Base-by-base conservation (phyloP, 345 rosid species). In the Salix viminalis region DNA sequence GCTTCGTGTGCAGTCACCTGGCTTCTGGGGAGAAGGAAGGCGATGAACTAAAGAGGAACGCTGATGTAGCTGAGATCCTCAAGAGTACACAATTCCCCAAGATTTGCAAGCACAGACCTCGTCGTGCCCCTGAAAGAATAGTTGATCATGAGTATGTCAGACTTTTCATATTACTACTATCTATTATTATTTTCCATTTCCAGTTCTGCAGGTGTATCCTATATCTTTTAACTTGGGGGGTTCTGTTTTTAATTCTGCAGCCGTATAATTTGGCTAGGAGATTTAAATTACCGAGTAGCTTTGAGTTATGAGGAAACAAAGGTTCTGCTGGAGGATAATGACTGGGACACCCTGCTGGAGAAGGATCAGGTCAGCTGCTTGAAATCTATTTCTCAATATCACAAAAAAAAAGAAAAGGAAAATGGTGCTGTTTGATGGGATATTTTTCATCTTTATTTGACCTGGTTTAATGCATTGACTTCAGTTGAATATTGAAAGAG, bases 1-100 rank as follows among this genome's bases (percentile, higher is more conserved):
- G 98, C 90, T 92, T 96, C 77, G 92, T 94, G 46, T 94, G 98
- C 85, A 86, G 97, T 56, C 99, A 92, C 85, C 84, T 96, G 74
- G 99, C 98, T 74, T 94, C 99, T 1, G 97, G 99, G 24, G 97
- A 96, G 88, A 96, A 90, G 79, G 99, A 94, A 70, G 97, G 99
- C 4, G 97, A 96, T 62, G 99, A 92, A 86, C 84, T 94, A 32
- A 92, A 81, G 84, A 85, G 99, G 75, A 96, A 96, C 64, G 86
- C 98, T 0, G 99, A 96, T 54, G 97, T 92, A 28, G 78, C 87
- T 41, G 98, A 96, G 83, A 94, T 96, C 56, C 83, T 92, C 13
- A 96, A 88, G 81, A 85, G 84, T 86, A 84, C 89, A 70, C 94
- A 89, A 54, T 96, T 96, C 76, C 83, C 90, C 34, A 92, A 85